Percentiles rank a stretch among this genome's conserved stretches.
Conservation (phyloP, 768 basidiomycete genomes). For the Leccinellum rugosiceps region DNA sequence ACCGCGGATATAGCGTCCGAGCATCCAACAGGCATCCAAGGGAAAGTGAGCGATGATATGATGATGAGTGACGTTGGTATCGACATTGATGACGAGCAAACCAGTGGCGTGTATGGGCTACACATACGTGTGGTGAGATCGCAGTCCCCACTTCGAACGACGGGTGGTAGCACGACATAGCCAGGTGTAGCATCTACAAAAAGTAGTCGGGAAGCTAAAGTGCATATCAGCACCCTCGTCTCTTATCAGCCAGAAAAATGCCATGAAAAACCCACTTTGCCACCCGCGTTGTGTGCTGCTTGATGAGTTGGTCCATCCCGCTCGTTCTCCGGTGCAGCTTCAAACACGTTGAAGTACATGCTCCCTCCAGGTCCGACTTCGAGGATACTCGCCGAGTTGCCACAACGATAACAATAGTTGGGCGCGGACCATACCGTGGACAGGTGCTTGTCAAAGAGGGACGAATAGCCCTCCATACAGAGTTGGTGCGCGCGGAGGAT, state of each 20-base stretch:
- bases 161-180: background rate
- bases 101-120: background rate
- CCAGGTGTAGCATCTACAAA: constrained; percentile 33
- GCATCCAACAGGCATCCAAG: constrained; percentile 5
- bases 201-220: constrained; percentile 82
- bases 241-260: background rate
- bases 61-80: background rate
- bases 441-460: constrained; percentile 92
- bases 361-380: constrained; percentile 88
- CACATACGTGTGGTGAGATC: constrained; percentile 1
- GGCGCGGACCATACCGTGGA: constrained; percentile 99
- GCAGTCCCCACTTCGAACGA: constrained; percentile 6
- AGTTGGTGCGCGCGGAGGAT: constrained; percentile 98
- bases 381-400: constrained; percentile 93
- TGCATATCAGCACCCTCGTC: background rate
- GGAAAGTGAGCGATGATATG: background rate
- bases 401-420: constrained; percentile 98
- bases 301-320: constrained; percentile 84
- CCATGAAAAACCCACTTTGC: constrained; percentile 54
- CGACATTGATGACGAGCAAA: constrained; percentile 4
- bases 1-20: constrained; percentile 3
- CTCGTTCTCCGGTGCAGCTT: constrained; percentile 98
- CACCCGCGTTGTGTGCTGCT: constrained; percentile 63
- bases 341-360: constrained; percentile 97
- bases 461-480: constrained; percentile 99